Evolutionary conservation across 23 red algal genomes (phyloP).

Genomic region (Gracilaria domingensis): DNA sequence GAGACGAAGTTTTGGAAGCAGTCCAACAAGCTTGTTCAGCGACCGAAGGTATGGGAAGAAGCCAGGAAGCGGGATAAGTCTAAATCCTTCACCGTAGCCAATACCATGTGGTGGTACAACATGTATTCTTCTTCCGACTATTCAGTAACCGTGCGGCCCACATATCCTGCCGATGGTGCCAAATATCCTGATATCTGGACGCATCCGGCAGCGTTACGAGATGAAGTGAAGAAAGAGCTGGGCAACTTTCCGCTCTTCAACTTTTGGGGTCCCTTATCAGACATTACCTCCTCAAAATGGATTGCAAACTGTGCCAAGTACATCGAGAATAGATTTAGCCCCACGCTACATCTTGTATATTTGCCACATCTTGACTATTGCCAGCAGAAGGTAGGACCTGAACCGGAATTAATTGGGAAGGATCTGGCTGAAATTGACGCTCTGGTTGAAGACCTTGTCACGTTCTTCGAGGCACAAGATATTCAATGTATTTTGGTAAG

Average conservation of each 20-base stretch:
- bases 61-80: conserved; percentile 52
- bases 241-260: conserved; percentile 83
- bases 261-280: conserved; percentile 80
- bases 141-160: conserved; percentile 61
- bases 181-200: conserved; percentile 79
- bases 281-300: conserved; percentile 49
- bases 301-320: conserved; percentile 67
- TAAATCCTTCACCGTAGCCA: conserved; percentile 68
- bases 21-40: conserved; percentile 64
- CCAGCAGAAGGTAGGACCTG: conserved; percentile 67
- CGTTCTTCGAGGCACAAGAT: conserved; percentile 52
- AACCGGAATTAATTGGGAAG: conserved; percentile 25
- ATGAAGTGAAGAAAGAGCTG: conserved; percentile 48
- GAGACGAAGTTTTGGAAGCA: conserved; percentile 80
- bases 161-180: conserved; percentile 74
- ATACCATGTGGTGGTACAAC: conserved; percentile 82
- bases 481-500: conserved; percentile 56
- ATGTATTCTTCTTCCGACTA: conserved; percentile 82
- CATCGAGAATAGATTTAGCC: conserved; percentile 45
- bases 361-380: conserved; percentile 81
- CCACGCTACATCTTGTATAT: conserved; percentile 80
- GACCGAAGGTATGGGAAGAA: conserved; percentile 77
- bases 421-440: conserved; percentile 75
- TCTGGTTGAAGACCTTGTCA: conserved; percentile 64
- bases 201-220: conserved; percentile 60